Percentiles rank a stretch among this genome's conserved stretches.
Conservation (phyloP, 208 protist species). For the Wallacemonas sp. region DNA sequence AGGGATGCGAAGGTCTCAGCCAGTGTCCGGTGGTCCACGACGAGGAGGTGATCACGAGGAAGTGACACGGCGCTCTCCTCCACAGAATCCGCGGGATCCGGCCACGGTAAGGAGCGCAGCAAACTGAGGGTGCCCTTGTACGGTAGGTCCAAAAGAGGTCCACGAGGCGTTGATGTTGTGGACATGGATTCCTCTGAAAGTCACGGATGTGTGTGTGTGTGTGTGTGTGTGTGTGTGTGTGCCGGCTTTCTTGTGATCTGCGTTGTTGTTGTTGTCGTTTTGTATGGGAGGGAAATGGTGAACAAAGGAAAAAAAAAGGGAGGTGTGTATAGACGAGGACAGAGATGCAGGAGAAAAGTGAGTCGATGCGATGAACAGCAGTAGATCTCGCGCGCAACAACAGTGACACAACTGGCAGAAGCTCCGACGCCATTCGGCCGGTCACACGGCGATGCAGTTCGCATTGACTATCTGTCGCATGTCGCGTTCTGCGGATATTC, state of each 20-base stretch:
- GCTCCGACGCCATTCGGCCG: too few species aligned
- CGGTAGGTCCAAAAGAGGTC: background rate
- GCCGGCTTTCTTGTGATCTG: background rate
- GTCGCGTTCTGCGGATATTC: too few species aligned
- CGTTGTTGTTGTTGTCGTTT: slow-evolving; percentile 9
- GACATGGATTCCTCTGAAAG: slow-evolving; percentile 2
- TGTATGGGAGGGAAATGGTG: background rate
- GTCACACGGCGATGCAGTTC: too few species aligned
- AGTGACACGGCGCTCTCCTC: slow-evolving; percentile 5
- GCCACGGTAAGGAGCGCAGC: slow-evolving; percentile 20
- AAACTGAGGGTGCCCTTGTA: slow-evolving; percentile 18
- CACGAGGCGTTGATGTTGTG: background rate
- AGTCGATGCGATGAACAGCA: too few species aligned
- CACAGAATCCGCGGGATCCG: background rate
- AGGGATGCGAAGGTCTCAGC: slow-evolving; percentile 10
- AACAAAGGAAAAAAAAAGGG: too few species aligned
- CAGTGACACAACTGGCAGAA: too few species aligned
- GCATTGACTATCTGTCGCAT: too few species aligned
- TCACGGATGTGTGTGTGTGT: too few species aligned
- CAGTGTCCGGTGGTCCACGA: slow-evolving; percentile 23
- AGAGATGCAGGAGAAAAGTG: too few species aligned
- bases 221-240: too few species aligned
- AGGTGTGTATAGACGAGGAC: too few species aligned
- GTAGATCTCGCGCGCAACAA: too few species aligned
- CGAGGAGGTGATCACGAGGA: slow-evolving; percentile 17